Evolutionary conservation across 2,329 filamentous ascomycete species (phyloP).

Genomic region (Penicillium janthinellum): DNA sequence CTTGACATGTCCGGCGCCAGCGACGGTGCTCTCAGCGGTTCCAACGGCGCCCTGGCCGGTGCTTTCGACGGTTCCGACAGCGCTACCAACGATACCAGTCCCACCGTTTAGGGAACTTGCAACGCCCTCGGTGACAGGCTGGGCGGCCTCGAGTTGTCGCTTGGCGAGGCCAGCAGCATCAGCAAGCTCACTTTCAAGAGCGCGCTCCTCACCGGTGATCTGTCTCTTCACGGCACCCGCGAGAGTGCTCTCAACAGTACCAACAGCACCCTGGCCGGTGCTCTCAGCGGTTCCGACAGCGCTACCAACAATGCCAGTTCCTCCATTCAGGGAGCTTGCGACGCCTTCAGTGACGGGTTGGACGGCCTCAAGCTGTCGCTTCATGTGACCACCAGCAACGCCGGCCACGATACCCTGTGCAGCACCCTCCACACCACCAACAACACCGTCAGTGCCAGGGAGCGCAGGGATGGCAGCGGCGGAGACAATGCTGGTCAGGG

Average conservation of each 20-base stretch:
- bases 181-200: too few species aligned
- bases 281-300: constrained; percentile 14
- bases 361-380: not conserved
- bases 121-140: constrained; percentile 13
- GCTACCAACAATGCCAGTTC: constrained; percentile 15
- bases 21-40: constrained; percentile 1
- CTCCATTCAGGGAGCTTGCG: constrained; percentile 17
- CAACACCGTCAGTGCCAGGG: constrained; percentile 2
- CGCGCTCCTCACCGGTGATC: too few species aligned
- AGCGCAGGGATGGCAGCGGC: constrained; percentile 32
- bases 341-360: constrained; percentile 12
- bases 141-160: not conserved
- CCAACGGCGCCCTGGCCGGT: too few species aligned
- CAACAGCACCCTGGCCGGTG: too few species aligned
- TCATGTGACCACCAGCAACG: not conserved
- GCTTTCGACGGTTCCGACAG: constrained; percentile 14
- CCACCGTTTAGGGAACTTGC: constrained; percentile 17
- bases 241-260: constrained; percentile 1
- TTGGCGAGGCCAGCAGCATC: not conserved
- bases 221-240: not conserved
- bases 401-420: constrained; percentile 3
- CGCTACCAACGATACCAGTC: constrained; percentile 16
- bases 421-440: constrained; percentile 10
- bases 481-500: constrained; percentile 33
- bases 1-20: not conserved